Conservation (phyloP, 176 grass and related monocot species). For the Ensete glaucum region DNA sequence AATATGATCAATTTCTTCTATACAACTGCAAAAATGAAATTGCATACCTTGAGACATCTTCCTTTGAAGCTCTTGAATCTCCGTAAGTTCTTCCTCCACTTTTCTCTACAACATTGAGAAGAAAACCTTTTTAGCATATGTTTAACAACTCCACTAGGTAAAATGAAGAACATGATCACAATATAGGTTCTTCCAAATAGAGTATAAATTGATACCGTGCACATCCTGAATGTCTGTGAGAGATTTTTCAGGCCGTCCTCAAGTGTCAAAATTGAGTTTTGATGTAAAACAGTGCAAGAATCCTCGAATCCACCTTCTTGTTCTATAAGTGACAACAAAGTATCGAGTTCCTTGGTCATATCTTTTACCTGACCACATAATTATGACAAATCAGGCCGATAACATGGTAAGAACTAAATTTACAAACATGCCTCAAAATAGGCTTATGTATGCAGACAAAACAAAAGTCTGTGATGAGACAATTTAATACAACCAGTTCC, state of each 20-base stretch:
- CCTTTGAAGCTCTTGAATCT: constrained; percentile 67
- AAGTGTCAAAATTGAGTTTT: constrained; percentile 43
- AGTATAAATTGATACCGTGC: constrained; percentile 42
- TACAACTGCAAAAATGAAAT: background rate
- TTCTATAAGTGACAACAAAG: constrained; percentile 57
- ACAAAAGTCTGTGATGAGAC: too few species aligned
- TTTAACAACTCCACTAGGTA: background rate
- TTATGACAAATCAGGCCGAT: background rate
- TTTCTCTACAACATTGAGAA: constrained; percentile 51
- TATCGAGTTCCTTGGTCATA: constrained; percentile 74
- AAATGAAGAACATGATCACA: background rate
- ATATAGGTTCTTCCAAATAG: background rate
- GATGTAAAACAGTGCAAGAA: constrained; percentile 66
- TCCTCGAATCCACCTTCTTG: constrained; percentile 75
- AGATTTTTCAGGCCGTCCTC: constrained; percentile 58
- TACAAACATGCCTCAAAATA: background rate
- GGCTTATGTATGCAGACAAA: background rate
- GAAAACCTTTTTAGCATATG: constrained; percentile 10
- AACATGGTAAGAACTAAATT: background rate
- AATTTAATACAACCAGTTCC: too few species aligned
- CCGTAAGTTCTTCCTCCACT: constrained; percentile 51
- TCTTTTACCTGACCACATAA: constrained; percentile 47
- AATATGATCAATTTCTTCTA: background rate
- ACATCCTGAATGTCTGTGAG: constrained; percentile 45
- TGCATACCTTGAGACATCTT: constrained; percentile 79